These are phyloP conservation scores for Phytophthora sp. DNA, from an alignment of 352 stramenopile genomes.

Conservation along the genomic window DNA sequence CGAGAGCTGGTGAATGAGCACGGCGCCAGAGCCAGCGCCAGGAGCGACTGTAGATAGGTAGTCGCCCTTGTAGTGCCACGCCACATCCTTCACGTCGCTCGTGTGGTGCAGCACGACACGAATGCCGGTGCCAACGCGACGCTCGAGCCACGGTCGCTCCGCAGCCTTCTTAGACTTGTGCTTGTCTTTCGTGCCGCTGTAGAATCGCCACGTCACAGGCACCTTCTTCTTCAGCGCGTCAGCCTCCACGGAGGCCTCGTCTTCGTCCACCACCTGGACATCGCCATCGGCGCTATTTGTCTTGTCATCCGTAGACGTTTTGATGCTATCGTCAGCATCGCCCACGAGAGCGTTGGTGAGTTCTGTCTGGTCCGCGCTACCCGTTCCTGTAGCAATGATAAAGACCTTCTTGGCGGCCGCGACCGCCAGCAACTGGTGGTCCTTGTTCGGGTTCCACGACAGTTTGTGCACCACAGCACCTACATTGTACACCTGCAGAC, in stretches of 20 bases:
- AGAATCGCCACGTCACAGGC: slow-evolving; percentile 91
- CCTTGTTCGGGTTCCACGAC: slow-evolving; percentile 97
- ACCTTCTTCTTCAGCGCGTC: slow-evolving; percentile 90
- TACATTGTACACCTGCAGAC: slow-evolving; percentile 93
- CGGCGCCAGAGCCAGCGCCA: slow-evolving; percentile 86
- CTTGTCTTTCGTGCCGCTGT: slow-evolving; percentile 83
- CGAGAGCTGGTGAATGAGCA: slow-evolving; percentile 99
- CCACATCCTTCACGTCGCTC: slow-evolving; percentile 91
- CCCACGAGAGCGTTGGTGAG: slow-evolving; percentile 95
- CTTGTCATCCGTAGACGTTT: slow-evolving; percentile 46
- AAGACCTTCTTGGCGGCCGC: slow-evolving; percentile 91
- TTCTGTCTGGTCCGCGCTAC: slow-evolving; percentile 92
- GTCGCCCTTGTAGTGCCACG: slow-evolving; percentile 99
- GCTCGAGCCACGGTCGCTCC: slow-evolving; percentile 68
- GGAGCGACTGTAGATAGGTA: slow-evolving; percentile 97
- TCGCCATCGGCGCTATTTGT: slow-evolving; percentile 34
- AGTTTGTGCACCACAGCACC: slow-evolving; percentile 91
- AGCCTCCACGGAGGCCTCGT: slow-evolving; percentile 69
- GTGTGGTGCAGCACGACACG: slow-evolving; percentile 89
- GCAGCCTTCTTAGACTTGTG: slow-evolving; percentile 60
- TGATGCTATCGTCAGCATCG: slow-evolving; percentile 79
- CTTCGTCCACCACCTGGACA: slow-evolving; percentile 74
- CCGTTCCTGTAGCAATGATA: slow-evolving; percentile 95
- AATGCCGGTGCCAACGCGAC: slow-evolving; percentile 81
- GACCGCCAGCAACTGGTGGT: slow-evolving; percentile 96